phyloP scores from a whole-genome alignment of 2,329 filamentous ascomycete genomes.

The Penicillium aurantiogriseum region DNA sequence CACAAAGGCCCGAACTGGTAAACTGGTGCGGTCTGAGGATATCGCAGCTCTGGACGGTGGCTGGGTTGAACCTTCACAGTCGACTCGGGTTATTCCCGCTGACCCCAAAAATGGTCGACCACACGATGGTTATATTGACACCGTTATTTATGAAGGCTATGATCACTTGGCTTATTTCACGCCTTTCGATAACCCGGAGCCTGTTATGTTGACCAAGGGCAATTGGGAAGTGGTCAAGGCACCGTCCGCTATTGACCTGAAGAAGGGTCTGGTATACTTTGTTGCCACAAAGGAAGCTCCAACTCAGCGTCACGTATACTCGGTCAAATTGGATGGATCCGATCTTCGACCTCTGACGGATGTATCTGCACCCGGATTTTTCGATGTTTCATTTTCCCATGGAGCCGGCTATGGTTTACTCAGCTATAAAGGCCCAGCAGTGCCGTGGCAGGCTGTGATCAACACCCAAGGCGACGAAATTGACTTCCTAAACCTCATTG shows the following conservation, averaged over 20 bases:
- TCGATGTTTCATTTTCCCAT: constrained; percentile 77
- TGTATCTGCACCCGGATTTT: constrained; percentile 71
- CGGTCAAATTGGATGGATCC: constrained; percentile 77
- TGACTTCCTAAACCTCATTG: constrained; percentile 67
- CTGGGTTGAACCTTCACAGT: constrained; percentile 93
- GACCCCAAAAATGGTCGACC: constrained; percentile 72
- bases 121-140: constrained; percentile 90
- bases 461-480: constrained; percentile 70
- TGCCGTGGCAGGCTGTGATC: constrained; percentile 89
- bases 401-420: constrained; percentile 81
- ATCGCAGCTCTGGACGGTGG: constrained; percentile 85
- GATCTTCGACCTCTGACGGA: constrained; percentile 73
- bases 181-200: constrained; percentile 77
- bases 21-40: constrained; percentile 75
- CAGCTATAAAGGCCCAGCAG: constrained; percentile 75
- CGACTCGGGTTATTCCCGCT: constrained; percentile 81
- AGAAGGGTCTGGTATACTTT: constrained; percentile 88
- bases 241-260: constrained; percentile 79
- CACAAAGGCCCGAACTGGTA: constrained; percentile 68
- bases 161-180: constrained; percentile 94
- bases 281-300: constrained; percentile 80
- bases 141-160: constrained; percentile 78
- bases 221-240: constrained; percentile 88
- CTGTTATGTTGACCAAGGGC: constrained; percentile 81
- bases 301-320: constrained; percentile 88